phyloP scores from a whole-genome alignment of 108 stramenopile genomes.

The Fragilariopsis cylindrus region DNA sequence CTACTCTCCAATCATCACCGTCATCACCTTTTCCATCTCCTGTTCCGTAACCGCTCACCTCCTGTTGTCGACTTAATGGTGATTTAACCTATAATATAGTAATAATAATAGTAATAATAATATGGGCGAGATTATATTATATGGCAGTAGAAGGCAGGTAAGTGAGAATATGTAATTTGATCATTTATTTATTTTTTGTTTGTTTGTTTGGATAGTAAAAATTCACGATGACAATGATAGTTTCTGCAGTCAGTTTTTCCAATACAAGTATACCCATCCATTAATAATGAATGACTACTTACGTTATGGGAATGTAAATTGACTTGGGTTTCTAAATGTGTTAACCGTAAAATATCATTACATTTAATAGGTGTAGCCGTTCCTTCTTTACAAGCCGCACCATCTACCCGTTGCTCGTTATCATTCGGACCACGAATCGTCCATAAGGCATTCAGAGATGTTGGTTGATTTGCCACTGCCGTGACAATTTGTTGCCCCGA shows the following conservation, averaged over 20 bases:
- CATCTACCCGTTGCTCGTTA: conserved; percentile 15
- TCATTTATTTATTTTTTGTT: too few species aligned
- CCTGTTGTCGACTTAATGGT: conserved; percentile 76
- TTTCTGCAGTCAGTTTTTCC: too few species aligned
- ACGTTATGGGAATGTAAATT: conserved; percentile 78
- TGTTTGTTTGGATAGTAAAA: too few species aligned
- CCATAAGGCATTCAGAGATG: conserved; percentile 64
- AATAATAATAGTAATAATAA: too few species aligned
- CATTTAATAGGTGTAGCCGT: conserved; percentile 58
- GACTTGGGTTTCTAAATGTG: conserved; percentile 54
- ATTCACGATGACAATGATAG: too few species aligned
- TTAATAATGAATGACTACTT: not conserved
- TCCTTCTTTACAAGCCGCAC: conserved; percentile 20
- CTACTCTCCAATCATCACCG: conserved; percentile 81
- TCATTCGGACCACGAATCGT: conserved; percentile 64
- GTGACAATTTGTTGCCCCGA: conserved; percentile 87
- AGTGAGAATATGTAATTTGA: too few species aligned
- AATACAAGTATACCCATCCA: too few species aligned
- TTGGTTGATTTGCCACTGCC: conserved; percentile 29
- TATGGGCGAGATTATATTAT: too few species aligned
- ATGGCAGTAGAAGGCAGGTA: too few species aligned
- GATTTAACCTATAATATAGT: conserved; percentile 26
- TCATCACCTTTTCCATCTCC: conserved; percentile 74
- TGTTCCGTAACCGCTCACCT: conserved; percentile 75
- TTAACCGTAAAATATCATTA: conserved; percentile 62